phyloP scores from a whole-genome alignment of 1,284 basidiomycete genomes.

The Irpex lacteus region DNA sequence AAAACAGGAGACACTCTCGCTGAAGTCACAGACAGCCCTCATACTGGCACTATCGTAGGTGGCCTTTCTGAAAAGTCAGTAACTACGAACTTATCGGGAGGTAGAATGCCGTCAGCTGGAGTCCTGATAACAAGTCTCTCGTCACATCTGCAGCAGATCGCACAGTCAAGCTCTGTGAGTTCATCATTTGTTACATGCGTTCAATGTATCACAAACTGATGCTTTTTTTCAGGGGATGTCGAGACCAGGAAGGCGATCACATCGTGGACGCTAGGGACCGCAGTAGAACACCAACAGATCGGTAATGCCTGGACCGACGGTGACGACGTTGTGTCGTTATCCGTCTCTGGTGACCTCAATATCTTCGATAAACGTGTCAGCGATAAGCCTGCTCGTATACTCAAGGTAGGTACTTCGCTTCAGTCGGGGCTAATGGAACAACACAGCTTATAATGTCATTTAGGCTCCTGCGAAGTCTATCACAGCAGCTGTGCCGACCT shows the following conservation, averaged over 20 bases:
- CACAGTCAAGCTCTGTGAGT: constrained; percentile 82
- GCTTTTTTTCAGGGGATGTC: constrained; percentile 65
- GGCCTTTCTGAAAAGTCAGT: not conserved
- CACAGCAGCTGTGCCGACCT: constrained; percentile 56
- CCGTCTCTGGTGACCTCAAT: constrained; percentile 82
- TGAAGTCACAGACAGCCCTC: constrained; percentile 63
- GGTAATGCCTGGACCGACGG: constrained; percentile 83
- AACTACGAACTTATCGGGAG: not conserved
- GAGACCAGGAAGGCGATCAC: constrained; percentile 64
- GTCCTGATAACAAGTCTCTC: constrained; percentile 69
- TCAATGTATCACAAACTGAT: not conserved
- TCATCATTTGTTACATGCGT: not conserved
- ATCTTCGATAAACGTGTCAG: constrained; percentile 77
- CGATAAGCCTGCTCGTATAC: constrained; percentile 55
- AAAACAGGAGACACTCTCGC: constrained; percentile 79
- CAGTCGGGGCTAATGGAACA: not conserved
- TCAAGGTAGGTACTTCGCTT: constrained; percentile 47
- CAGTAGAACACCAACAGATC: constrained; percentile 79
- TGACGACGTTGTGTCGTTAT: constrained; percentile 80
- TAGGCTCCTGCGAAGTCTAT: constrained; percentile 82
- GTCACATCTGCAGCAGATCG: constrained; percentile 88
- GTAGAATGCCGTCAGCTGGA: constrained; percentile 80
- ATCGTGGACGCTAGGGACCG: constrained; percentile 71
- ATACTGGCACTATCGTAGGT: constrained; percentile 78
- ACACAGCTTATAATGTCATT: not conserved